phyloP scores from a whole-genome alignment of 2,329 filamentous ascomycete genomes.

The Trichoderma harzianum region DNA sequence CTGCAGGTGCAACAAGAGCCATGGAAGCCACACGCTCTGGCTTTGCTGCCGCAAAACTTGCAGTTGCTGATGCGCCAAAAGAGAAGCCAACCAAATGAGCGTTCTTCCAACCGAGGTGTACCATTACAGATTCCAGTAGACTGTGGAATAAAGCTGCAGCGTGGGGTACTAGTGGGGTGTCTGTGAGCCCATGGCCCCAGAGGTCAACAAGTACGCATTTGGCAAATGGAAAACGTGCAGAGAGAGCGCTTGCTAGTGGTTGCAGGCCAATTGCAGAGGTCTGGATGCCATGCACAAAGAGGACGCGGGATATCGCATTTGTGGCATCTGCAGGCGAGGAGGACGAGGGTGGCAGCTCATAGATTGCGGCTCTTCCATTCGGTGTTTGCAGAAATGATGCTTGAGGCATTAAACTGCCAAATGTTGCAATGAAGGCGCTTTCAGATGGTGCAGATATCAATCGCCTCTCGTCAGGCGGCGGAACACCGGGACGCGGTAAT shows the following conservation, averaged over 20 bases:
- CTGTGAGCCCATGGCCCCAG: constrained; percentile 12
- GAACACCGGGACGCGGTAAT: neutral
- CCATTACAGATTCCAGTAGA: neutral
- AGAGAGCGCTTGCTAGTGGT: neutral
- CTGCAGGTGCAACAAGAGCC: neutral
- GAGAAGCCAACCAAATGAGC: constrained; percentile 2
- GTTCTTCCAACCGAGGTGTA: neutral
- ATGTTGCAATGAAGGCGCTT: neutral
- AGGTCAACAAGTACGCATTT: constrained; percentile 6
- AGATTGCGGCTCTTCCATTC: neutral
- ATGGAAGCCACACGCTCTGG: neutral
- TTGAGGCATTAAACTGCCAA: neutral
- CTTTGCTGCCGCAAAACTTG: neutral
- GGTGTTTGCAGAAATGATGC: neutral
- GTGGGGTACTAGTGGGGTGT: neutral
- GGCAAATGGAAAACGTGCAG: neutral
- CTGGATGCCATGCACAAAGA: constrained; percentile 3
- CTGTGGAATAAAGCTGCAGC: neutral
- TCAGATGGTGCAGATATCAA: neutral
- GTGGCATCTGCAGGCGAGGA: neutral
- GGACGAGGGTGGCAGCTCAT: neutral
- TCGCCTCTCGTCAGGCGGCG: neutral
- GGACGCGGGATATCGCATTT: neutral
- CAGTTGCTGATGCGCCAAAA: neutral
- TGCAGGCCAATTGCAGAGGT: constrained; percentile 2